Base-by-base conservation (phyloP, 2,329 filamentous ascomycete species). In the Phaeosphaeria sp. region DNA sequence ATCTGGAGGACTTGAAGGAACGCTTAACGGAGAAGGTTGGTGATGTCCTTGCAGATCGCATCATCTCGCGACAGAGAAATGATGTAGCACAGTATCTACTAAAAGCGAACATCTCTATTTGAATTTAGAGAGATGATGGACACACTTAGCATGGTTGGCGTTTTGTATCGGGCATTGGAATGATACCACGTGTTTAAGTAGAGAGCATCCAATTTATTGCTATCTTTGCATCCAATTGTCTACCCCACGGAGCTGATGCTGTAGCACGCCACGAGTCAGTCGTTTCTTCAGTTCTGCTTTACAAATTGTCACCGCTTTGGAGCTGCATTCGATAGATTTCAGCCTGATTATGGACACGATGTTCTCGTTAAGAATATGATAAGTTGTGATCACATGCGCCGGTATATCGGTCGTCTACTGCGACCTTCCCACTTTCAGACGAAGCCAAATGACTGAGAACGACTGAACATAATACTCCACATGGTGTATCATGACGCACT, bases 11-110 rank as follows among this genome's bases (percentile, higher is more conserved):
- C 17, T 57, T 80, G 48, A 78, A 73, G 64, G 76, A 78, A 18
- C 68, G 75, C 43, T 62, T 83, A 9, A 67, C 67, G n/a, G 80
- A 79, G 24, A 78, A 73, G 51, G 65, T 83, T 6, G 82, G 82
- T 7, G 78, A 81, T 27, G 70, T 80, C 4, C 60, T 83, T 7
- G 77, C 76, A 1, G 74, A 75, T 21, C 75, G 72, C 53, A 69
- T 83, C 11, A 74, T 79, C 40, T 72, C 50, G 18, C 39, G 42
- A 17, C 42, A 53, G 18, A 40, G 30, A 43, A 44, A 44, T 9
- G 46, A 47, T 4, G 64, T 67, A 17, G 68, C 65, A 9, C 61
- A 72, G 49, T 57, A 64, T 2, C 62, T 74, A 25, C 40, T 74
- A 33, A 68, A 73, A 52, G 55, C 62, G 36, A 65, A 73, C 47